Evolutionary conservation across 441 rosid species (phyloP).

Genomic region (Arabidopsis lyrata): DNA sequence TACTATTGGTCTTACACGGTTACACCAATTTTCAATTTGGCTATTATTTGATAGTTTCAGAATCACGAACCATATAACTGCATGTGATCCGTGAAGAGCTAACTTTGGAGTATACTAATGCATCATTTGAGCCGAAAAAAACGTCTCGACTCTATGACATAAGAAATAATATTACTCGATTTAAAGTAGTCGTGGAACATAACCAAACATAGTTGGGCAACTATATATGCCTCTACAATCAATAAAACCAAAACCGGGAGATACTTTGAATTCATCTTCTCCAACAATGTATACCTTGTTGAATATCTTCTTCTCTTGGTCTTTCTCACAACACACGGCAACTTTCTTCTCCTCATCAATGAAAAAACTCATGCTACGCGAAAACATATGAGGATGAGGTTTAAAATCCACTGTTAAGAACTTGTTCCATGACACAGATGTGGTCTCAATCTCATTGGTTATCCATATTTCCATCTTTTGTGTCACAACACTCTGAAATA

Average conservation of each 20-base stretch:
- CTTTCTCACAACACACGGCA: background rate
- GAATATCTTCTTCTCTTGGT: background rate
- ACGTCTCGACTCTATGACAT: no score
- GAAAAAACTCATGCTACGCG: background rate
- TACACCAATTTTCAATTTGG: no score
- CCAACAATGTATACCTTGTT: background rate
- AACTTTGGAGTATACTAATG: no score
- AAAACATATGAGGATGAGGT: background rate
- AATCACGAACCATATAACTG: no score
- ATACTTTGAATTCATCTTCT: background rate
- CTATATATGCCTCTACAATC: background rate
- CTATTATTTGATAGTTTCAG: no score
- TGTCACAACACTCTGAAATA: background rate
- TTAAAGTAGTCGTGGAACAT: background rate
- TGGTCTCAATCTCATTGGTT: background rate
- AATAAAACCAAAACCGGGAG: background rate
- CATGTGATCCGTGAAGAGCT: no score
- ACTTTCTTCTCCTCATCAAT: background rate
- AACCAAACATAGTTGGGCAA: background rate
- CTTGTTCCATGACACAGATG: background rate
- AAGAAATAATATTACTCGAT: no score
- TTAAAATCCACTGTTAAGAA: background rate
- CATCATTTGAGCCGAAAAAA: no score
- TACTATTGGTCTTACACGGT: no score
- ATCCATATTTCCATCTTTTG: conserved; percentile 1